phyloP scores from a whole-genome alignment of 805 yeast species.

The Kodamaea lidongshanica region DNA sequence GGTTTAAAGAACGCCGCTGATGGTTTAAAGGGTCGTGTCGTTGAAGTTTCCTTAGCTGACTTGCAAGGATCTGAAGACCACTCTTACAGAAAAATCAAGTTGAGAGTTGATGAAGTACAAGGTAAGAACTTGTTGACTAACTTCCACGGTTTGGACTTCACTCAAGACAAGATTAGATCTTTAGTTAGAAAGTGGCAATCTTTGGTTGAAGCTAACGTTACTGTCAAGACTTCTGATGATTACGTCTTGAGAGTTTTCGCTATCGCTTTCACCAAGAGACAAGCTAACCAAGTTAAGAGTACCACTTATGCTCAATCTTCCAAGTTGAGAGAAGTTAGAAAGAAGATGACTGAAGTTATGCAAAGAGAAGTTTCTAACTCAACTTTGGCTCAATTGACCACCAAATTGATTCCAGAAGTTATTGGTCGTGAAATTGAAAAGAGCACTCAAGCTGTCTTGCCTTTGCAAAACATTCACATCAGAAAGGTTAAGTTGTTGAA shows the following conservation, averaged over 20 bases:
- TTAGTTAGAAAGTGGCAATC: conserved; percentile 99
- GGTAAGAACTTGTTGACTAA: conserved; percentile 97
- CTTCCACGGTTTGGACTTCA: conserved; percentile 99
- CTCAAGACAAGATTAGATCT: conserved; percentile 94
- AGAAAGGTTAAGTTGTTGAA: conserved; percentile 97
- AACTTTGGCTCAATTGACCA: conserved; percentile 91
- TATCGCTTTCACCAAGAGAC: conserved; percentile 97
- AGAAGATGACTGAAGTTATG: conserved; percentile 93
- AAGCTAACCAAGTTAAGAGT: conserved; percentile 93
- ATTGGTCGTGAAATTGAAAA: conserved; percentile 97
- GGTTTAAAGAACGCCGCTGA: conserved; percentile 98
- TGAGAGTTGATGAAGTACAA: conserved; percentile 98
- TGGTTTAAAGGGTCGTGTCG: conserved; percentile 96
- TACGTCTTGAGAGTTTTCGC: conserved; percentile 93
- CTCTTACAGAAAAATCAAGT: conserved; percentile 93
- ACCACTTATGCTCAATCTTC: conserved; percentile 97
- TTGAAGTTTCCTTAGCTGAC: conserved; percentile 94
- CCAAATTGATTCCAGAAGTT: conserved; percentile 96
- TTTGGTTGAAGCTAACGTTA: conserved; percentile 93
- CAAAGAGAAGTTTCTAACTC: conserved; percentile 91
- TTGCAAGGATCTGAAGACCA: conserved; percentile 98
- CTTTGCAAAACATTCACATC: conserved; percentile 96
- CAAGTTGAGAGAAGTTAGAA: conserved; percentile 93
- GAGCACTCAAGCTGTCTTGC: conserved; percentile 89
- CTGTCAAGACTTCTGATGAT: conserved; percentile 96